Evolutionary conservation across 176 grass and related monocot genomes (phyloP).

Genomic region (Avena eriantha): DNA sequence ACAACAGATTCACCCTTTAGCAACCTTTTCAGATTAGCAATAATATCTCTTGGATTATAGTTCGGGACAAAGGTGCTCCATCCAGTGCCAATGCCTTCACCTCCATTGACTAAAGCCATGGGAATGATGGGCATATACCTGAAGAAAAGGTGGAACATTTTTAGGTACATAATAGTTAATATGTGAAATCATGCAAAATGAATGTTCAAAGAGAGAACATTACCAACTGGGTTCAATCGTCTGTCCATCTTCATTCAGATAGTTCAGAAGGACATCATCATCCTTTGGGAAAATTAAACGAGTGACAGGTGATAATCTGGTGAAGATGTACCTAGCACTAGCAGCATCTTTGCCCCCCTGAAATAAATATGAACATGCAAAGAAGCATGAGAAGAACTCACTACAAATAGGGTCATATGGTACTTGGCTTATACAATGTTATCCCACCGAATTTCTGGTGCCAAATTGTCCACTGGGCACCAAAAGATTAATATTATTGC

Average conservation of each 20-base stretch:
- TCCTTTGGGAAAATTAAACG: conserved; percentile 7
- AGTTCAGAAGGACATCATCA: conserved; percentile 78
- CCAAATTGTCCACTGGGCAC: conserved; percentile 83
- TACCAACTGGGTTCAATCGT: conserved; percentile 90
- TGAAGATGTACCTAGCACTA: too few relatives aligned
- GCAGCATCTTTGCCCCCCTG: conserved; percentile 86
- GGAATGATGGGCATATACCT: conserved; percentile 93
- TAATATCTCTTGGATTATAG: conserved; percentile 87
- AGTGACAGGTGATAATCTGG: too few relatives aligned
- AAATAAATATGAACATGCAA: conserved; percentile 12
- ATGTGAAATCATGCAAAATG: too few relatives aligned
- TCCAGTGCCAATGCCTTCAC: conserved; percentile 92
- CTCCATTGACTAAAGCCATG: conserved; percentile 90
- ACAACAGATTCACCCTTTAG: conserved; percentile 55
- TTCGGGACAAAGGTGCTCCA: conserved; percentile 88
- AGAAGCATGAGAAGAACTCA: background rate
- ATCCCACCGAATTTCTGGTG: conserved; percentile 59
- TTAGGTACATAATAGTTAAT: background rate
- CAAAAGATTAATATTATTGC: conserved; percentile 89
- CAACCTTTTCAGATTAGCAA: conserved; percentile 71
- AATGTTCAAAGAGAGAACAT: background rate
- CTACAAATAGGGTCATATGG: background rate
- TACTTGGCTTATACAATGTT: background rate
- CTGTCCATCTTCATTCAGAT: conserved; percentile 85
- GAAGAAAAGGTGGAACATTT: conserved; percentile 16